phyloP scores from a whole-genome alignment of 441 rosid genomes.

The Omphalea diandra region DNA sequence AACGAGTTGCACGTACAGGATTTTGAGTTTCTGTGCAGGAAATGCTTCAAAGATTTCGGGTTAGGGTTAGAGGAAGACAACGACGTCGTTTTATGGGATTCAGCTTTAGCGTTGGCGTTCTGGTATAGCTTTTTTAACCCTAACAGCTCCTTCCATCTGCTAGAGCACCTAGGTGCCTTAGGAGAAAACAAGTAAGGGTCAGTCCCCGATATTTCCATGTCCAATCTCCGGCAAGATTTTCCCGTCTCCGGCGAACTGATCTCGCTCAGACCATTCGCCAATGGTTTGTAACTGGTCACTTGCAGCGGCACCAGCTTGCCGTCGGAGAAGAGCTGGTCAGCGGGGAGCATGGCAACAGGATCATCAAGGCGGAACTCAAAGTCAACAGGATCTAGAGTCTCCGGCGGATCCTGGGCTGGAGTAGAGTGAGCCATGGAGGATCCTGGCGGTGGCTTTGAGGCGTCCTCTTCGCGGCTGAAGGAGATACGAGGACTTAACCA shows the following conservation, averaged over 20 bases:
- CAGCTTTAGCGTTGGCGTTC: slow-evolving; percentile 29
- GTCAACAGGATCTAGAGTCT: slow-evolving; percentile 43
- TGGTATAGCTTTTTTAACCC: slow-evolving; percentile 68
- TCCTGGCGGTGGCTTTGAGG: slow-evolving; percentile 21
- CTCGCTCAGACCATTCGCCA: slow-evolving; percentile 18
- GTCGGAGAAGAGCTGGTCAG: slow-evolving; percentile 83
- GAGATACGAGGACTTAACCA: slow-evolving; percentile 61
- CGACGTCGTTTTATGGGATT: slow-evolving; percentile 17
- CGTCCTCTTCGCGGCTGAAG: slow-evolving; percentile 40
- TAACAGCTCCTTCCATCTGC: slow-evolving; percentile 87
- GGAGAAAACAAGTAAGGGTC: slow-evolving; percentile 62
- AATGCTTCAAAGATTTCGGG: slow-evolving; percentile 50
- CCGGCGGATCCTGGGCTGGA: slow-evolving; percentile 28
- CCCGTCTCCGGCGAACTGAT: slow-evolving; percentile 27
- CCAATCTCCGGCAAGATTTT: slow-evolving; percentile 39
- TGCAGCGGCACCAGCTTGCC: slow-evolving; percentile 81
- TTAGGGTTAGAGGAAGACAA: slow-evolving; percentile 21
- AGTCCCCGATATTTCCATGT: slow-evolving; percentile 39
- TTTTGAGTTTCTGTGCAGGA: slow-evolving; percentile 66
- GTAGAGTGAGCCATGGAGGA: slow-evolving; percentile 9
- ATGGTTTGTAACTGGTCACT: slow-evolving; percentile 30
- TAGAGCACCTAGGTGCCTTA: slow-evolving; percentile 79
- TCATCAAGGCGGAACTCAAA: slow-evolving; percentile 80
- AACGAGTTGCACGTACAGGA: slow-evolving; percentile 36
- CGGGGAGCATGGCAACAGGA: slow-evolving; percentile 76